These are phyloP conservation scores for Torrubiella hemipterigena DNA, from an alignment of 2,329 filamentous ascomycete species.

Conservation along the genomic window DNA sequence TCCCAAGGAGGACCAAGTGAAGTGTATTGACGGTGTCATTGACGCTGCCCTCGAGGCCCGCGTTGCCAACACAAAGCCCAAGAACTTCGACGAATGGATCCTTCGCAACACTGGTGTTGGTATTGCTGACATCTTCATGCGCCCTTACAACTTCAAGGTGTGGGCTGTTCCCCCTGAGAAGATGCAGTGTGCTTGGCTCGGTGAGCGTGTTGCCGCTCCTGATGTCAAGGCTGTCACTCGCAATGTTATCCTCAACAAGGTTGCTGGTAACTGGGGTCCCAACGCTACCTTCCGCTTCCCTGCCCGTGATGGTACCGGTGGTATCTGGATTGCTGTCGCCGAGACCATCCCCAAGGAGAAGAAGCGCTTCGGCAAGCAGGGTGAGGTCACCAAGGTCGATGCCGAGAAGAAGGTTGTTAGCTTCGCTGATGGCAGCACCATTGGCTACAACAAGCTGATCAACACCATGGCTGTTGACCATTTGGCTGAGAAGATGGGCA, in stretches of 20 bases:
- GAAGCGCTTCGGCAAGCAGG: slow-evolving; percentile 67
- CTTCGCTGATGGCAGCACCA: slow-evolving; percentile 65
- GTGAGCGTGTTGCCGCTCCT: slow-evolving; percentile 85
- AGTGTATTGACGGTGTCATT: slow-evolving; percentile 79
- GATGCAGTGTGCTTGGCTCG: slow-evolving; percentile 95
- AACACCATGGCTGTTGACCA: slow-evolving; percentile 84
- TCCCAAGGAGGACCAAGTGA: slow-evolving; percentile 82
- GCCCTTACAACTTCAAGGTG: slow-evolving; percentile 95
- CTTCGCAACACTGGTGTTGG: slow-evolving; percentile 72
- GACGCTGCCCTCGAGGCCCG: slow-evolving; percentile 73
- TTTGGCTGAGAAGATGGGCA: slow-evolving; percentile 69
- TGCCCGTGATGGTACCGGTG: slow-evolving; percentile 76
- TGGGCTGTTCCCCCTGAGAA: slow-evolving; percentile 70
- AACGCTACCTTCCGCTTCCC: slow-evolving; percentile 94
- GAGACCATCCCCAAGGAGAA: slow-evolving; percentile 77
- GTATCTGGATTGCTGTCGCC: slow-evolving; percentile 89
- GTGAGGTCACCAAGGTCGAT: slow-evolving; percentile 67
- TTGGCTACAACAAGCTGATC: slow-evolving; percentile 76
- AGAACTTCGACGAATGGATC: slow-evolving; percentile 92
- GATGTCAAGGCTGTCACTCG: slow-evolving; percentile 77
- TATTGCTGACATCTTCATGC: slow-evolving; percentile 84
- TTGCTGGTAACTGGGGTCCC: slow-evolving; percentile 84
- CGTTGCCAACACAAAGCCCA: slow-evolving; percentile 69
- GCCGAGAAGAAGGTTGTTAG: slow-evolving; percentile 65
- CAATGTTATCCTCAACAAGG: slow-evolving; percentile 83